Evolutionary conservation across 2,329 filamentous ascomycete species (phyloP).

Genomic region (Beauveria pseudobassiana): DNA sequence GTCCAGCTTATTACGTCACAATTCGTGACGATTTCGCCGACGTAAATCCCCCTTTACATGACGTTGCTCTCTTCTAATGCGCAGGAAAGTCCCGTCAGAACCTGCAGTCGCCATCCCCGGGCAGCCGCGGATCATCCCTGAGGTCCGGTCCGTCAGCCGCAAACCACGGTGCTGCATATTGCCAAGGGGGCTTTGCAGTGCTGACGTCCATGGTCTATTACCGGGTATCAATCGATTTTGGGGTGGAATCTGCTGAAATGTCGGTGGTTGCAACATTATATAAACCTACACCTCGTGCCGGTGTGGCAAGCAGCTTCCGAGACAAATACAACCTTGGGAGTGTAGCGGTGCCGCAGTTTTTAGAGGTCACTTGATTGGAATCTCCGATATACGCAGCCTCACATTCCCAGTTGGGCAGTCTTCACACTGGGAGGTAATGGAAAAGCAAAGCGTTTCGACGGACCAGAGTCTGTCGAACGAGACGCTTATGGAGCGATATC

Average conservation of each 20-base stretch:
- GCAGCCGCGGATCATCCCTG: neutral
- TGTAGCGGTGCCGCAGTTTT: neutral
- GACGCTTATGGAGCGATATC: conserved; percentile 18
- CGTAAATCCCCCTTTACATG: neutral
- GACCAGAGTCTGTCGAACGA: neutral
- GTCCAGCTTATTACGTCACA: neutral
- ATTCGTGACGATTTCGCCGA: neutral
- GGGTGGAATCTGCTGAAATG: neutral
- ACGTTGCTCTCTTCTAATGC: neutral
- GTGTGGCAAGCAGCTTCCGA: neutral
- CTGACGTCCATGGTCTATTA: neutral
- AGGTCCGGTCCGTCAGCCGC: neutral
- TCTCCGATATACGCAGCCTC: neutral
- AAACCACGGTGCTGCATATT: conserved; percentile 5
- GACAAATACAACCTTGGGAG: neutral
- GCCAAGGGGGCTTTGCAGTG: neutral
- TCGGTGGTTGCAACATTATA: neutral
- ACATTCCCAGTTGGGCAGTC: too few species aligned
- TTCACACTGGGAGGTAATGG: neutral
- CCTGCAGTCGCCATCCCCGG: neutral
- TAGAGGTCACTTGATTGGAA: neutral
- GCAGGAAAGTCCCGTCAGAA: neutral
- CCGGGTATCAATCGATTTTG: neutral
- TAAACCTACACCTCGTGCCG: neutral
- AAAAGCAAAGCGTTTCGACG: neutral